Evolutionary conservation across 768 basidiomycete species (phyloP).

Genomic region (Fomitopsis serialis): DNA sequence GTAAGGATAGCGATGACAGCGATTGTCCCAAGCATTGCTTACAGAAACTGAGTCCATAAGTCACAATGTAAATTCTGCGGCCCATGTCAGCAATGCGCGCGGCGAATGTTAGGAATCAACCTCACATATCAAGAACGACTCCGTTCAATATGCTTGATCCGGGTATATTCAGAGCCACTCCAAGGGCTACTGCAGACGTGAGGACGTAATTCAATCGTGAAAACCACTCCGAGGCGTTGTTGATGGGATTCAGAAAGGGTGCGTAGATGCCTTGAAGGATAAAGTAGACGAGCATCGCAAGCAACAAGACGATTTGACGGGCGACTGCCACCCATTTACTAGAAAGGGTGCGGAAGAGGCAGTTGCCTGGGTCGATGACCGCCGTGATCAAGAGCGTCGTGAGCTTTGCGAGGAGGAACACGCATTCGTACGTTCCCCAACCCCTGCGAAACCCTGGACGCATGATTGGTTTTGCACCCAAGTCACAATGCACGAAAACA

Average conservation of each 20-base stretch:
- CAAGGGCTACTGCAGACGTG: conserved; percentile 58
- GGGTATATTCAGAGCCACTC: conserved; percentile 55
- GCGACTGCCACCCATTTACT: conserved; percentile 47
- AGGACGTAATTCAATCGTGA: conserved; percentile 66
- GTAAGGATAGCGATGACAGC: conserved; percentile 5
- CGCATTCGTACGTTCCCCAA: conserved; percentile 64
- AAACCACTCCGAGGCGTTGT: conserved; percentile 73
- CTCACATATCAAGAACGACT: conserved; percentile 61
- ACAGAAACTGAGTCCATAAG: conserved; percentile 69
- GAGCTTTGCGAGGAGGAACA: conserved; percentile 67
- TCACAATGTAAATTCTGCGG: conserved; percentile 43
- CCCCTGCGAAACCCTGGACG: conserved; percentile 57
- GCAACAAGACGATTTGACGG: conserved; percentile 57
- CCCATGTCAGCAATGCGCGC: too few relatives aligned
- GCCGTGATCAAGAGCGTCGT: conserved; percentile 60
- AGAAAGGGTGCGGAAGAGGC: conserved; percentile 55
- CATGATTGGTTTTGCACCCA: conserved; percentile 1
- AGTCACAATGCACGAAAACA: conserved; percentile 1
- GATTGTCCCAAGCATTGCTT: conserved; percentile 15
- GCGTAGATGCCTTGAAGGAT: conserved; percentile 51
- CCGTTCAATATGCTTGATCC: conserved; percentile 51
- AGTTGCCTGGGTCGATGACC: conserved; percentile 66
- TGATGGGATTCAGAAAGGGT: conserved; percentile 65
- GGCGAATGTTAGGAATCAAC: conserved; percentile 5
- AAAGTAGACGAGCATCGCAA: conserved; percentile 56